A percentile compares a stretch with the other conserved stretches of the same genome.
Evolutionary conservation across 192 early-diverging fungal genomes (phyloP).

Genomic region (Entomortierella lignicola): DNA sequence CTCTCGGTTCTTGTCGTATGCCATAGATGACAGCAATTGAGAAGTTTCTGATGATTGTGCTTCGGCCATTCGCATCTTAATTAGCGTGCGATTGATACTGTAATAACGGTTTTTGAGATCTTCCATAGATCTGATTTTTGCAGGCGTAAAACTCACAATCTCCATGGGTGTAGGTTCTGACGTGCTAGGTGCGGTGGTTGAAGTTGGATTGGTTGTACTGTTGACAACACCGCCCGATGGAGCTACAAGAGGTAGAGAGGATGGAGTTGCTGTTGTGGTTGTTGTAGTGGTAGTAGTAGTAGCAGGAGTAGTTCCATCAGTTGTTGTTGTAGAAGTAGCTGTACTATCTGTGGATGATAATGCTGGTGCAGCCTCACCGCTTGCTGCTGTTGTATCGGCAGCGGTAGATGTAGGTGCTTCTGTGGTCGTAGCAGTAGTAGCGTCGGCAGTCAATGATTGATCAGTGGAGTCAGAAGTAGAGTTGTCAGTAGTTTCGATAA

Average conservation of each 20-base stretch:
- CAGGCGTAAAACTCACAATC: constrained; percentile 18
- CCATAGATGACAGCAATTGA: constrained; percentile 39
- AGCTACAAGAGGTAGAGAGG: neutral
- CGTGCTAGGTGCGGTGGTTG: neutral
- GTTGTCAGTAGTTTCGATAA: neutral
- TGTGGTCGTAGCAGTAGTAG: neutral
- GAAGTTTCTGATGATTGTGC: constrained; percentile 50
- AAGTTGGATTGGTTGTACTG: neutral
- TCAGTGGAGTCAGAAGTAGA: neutral
- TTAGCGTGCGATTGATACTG: constrained; percentile 71
- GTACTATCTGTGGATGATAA: neutral
- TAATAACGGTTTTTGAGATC: constrained; percentile 94
- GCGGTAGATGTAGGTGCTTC: neutral
- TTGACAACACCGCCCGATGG: too few species aligned
- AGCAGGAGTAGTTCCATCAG: neutral
- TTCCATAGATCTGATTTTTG: constrained; percentile 62
- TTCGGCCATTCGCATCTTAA: constrained; percentile 60
- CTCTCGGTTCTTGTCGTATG: constrained; percentile 73
- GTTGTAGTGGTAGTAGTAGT: too few species aligned
- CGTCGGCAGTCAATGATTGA: neutral
- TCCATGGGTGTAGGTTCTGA: constrained; percentile 7
- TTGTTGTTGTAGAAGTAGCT: neutral
- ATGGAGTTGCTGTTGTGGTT: too few species aligned
- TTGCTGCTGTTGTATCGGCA: neutral
- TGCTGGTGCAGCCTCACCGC: neutral